Evolutionary conservation across 1,139 yeast genomes (phyloP), one percentile per base, ranked within the genome.

Genomic region (Sporopachydermia cereana): DNA sequence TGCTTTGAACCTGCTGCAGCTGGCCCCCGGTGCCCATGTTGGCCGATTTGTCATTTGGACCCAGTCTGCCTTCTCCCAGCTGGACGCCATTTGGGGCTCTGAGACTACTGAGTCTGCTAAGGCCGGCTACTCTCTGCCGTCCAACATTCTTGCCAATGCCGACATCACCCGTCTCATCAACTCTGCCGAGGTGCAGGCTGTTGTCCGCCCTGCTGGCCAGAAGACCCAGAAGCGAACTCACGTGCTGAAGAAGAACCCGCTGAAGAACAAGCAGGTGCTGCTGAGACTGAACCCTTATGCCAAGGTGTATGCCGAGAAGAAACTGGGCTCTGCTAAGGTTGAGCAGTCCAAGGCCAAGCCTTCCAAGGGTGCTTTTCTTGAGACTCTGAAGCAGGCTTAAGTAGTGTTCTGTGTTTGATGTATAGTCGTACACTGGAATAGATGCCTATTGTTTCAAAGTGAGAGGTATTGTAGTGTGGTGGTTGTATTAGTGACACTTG

Each of bases 31-130:
- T 84, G 95, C 97, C 68, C 98, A 91, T 81, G 79, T 91, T 66
- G 98, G 98, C 77, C 89, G 98, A 81, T 91, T 91, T 68, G 84
- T 93, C 68, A 85, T 91, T 86, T 91, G 98, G 98, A 89, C 98
- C 67, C 95, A 88, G 77, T 76, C 88, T 69, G 99, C 99, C 67
- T 86, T 91, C 72, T 84, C 89, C 69, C 82, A 91, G 65, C 82
- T 91, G 68, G 99, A 91, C 78, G 76, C 91, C 59, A 84, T 93
- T 77, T 91, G 93, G 93, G 95, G 95, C 69, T 79, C 96, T 58
- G 94, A 83, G 67, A 69, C 89, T 62, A 79, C 83, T 67, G 77
- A 83, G 63, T 80, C 93, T 50, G 66, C 84, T 71, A 89, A 88
- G 80, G 69, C 89, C 61, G 84, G 85, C 69, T 89, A 84, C 93